Base-by-base conservation (phyloP, 2,329 filamentous ascomycete genomes). In the Fusarium sublunatum region DNA sequence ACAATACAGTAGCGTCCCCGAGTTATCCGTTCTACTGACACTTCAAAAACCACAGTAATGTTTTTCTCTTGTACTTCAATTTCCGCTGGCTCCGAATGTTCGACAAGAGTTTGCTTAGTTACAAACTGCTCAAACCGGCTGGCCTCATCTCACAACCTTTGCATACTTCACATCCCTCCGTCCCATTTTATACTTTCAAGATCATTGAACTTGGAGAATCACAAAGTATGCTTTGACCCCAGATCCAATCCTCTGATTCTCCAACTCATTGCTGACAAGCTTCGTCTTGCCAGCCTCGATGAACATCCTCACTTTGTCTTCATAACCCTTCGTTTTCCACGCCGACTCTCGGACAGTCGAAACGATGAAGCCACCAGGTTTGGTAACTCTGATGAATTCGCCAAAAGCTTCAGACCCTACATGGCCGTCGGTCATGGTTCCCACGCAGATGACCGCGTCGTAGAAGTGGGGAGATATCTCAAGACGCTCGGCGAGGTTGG, bases 351-450 rank as follows among this genome's bases (percentile, higher is more conserved):
- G 68, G 1, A 85, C 73, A 0, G 82, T 84, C 0, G 79, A 78
- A 9, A 82, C 76, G 7, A 84, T 65, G 10, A 82, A 52, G 0
- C 82, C 82, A 2, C 73, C 74, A 5, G 61, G 68, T 61, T 79
- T 82, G 3, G 77, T 72, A 1, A 84, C 65, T 3, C 82, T 73
- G 2, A 81, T 70, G 29, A 85, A 77, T 57, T 85, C 82, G 5
- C 73, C 65, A 29, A 85, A 62, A 0, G 79, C 79, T 36, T 55
- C 64, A 0, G 82, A 81, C 0, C 81, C 82, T 8, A 85, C 77
- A 57, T 85, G 82, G 0, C 81, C 82, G 36, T 78, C 75, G 0
- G 83, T 85, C 61, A 85, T 80, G 2, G 81, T 84, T 6, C 83
- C 83, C 11, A 79, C 78, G 65, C 83, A 85, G 0, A 78, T 77